Percentiles rank a stretch among this genome's conserved stretches.
Conservation (phyloP, 2,329 filamentous ascomycete species). For the Fusarium tanahbumbuense region DNA sequence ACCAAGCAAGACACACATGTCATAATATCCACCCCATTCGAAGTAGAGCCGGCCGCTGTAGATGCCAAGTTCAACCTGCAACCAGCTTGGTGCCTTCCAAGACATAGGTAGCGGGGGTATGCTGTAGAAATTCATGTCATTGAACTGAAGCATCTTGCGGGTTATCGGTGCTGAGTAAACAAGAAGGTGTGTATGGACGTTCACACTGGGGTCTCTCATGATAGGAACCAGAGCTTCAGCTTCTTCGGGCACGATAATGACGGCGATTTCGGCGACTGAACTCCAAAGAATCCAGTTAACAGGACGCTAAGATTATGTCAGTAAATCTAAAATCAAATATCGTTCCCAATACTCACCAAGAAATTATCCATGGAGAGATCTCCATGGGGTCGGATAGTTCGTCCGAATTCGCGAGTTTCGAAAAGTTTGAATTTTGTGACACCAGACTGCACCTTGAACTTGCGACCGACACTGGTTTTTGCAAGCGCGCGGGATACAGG, state of each 20-base stretch:
- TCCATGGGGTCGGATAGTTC: slow-evolving; percentile 38
- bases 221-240: slow-evolving; percentile 64
- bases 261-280: slow-evolving; percentile 55
- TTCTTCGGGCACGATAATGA: slow-evolving; percentile 72
- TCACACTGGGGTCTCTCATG: slow-evolving; percentile 45
- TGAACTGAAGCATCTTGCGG: slow-evolving; percentile 67
- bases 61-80: slow-evolving; percentile 68
- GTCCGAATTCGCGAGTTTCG: slow-evolving; percentile 49
- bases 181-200: slow-evolving; percentile 53
- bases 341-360: slow-evolving; percentile 22
- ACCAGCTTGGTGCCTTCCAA: slow-evolving; percentile 63
- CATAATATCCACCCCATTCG: slow-evolving; percentile 59
- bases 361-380: slow-evolving; percentile 42
- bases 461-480: slow-evolving; percentile 51
- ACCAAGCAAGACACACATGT: slow-evolving; percentile 51
- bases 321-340: neutral
- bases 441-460: slow-evolving; percentile 46
- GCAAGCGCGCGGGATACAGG: slow-evolving; percentile 49
- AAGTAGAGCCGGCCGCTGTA: slow-evolving; percentile 72
- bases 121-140: slow-evolving; percentile 63
- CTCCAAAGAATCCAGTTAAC: slow-evolving; percentile 73
- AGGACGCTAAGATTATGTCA: slow-evolving; percentile 51
- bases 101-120: slow-evolving; percentile 60
- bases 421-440: slow-evolving; percentile 38
- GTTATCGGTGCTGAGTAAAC: slow-evolving; percentile 65